phyloP scores from a whole-genome alignment of 768 basidiomycete species.

The Kwoniella europaea region DNA sequence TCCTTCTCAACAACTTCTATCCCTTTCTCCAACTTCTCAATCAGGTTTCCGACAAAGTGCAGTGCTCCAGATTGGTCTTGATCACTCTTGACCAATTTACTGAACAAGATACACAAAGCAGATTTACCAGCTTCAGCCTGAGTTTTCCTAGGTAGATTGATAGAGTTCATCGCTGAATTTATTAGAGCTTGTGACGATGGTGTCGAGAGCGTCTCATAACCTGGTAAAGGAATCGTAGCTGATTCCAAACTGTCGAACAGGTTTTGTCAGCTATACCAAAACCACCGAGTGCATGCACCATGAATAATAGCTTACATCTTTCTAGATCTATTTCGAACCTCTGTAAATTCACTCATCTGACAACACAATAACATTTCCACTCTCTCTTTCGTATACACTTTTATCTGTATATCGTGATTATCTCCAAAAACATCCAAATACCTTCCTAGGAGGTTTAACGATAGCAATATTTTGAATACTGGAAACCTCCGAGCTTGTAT shows the following conservation, averaged over 20 bases:
- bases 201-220: slow-evolving; percentile 31
- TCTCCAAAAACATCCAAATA: slow-evolving; percentile 37
- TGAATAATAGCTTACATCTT: slow-evolving; percentile 43
- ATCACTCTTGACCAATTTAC: slow-evolving; percentile 26
- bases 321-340: slow-evolving; percentile 45
- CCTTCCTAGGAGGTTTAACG: slow-evolving; percentile 29
- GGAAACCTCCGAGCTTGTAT: slow-evolving; percentile 32
- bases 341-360: slow-evolving; percentile 54
- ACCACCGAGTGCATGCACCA: background rate
- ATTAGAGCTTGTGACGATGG: slow-evolving; percentile 32
- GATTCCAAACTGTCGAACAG: slow-evolving; percentile 31
- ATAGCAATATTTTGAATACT: slow-evolving; percentile 33
- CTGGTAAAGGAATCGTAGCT: slow-evolving; percentile 45
- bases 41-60: slow-evolving; percentile 30
- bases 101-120: slow-evolving; percentile 47
- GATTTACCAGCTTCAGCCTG: slow-evolving; percentile 56
- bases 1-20: slow-evolving; percentile 40
- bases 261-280: background rate
- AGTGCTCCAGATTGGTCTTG: background rate
- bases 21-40: slow-evolving; percentile 32
- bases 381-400: slow-evolving; percentile 38
- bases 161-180: slow-evolving; percentile 33
- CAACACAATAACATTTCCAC: slow-evolving; percentile 49
- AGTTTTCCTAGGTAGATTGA: slow-evolving; percentile 50
- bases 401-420: background rate